Conservation (phyloP, 139 green algal genomes). For the Limnomonas spitsbergensis region DNA sequence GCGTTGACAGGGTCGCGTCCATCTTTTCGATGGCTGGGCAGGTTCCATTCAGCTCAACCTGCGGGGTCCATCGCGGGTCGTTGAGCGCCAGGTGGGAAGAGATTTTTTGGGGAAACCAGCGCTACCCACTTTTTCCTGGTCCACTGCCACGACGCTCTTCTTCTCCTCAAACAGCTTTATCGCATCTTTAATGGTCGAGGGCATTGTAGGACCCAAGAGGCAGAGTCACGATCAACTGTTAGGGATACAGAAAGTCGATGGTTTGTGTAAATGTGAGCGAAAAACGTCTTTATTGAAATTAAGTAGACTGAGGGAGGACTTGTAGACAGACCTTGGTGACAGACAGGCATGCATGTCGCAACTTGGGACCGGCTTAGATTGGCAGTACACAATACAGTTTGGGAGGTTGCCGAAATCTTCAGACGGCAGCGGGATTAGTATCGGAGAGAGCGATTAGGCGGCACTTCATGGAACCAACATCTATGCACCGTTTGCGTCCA, state of each 20-base stretch:
- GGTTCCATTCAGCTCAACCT: constrained; percentile 80
- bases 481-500: no score
- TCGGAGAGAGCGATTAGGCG: no score
- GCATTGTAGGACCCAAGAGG: neutral
- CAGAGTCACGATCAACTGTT: neutral
- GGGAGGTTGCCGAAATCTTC: no score
- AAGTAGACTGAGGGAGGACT: neutral
- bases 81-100: neutral
- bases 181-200: constrained; percentile 72
- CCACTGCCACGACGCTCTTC: constrained; percentile 51
- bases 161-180: constrained; percentile 78
- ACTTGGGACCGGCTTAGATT: no score
- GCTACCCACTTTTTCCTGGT: constrained; percentile 65
- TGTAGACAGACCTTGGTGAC: no score
- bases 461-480: no score
- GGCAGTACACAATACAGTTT: no score
- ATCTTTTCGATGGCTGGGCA: constrained; percentile 89
- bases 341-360: no score
- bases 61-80: neutral
- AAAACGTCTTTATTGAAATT: neutral
- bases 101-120: neutral
- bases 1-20: constrained; percentile 75
- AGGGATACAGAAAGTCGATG: neutral
- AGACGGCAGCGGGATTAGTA: no score
- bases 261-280: neutral